A percentile compares a stretch with the other conserved stretches of the same genome.
These are phyloP conservation scores for Sporothrix phasma DNA, from an alignment of 2,329 filamentous ascomycete genomes.

Conservation along the genomic window DNA sequence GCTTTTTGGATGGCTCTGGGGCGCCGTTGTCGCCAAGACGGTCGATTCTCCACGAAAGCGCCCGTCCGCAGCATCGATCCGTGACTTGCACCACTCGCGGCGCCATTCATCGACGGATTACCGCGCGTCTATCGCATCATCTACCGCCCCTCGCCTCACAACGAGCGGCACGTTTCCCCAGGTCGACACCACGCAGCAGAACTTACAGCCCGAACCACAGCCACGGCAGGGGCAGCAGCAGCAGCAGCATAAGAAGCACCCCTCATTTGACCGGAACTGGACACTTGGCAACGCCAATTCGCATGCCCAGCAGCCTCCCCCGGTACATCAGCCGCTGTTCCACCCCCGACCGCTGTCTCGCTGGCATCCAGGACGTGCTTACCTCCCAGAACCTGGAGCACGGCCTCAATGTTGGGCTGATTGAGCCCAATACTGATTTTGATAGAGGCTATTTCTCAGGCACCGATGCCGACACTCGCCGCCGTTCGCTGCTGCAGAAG, in stretches of 20 bases:
- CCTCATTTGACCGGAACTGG: conserved; percentile 63
- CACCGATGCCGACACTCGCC: conserved; percentile 61
- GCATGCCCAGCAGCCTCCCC: conserved; percentile 21
- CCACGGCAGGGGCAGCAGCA: neutral
- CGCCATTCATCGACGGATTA: conserved; percentile 83
- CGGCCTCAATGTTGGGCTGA: conserved; percentile 30
- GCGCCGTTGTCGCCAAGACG: conserved; percentile 26
- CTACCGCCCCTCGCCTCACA: conserved; percentile 34
- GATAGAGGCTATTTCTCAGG: conserved; percentile 93
- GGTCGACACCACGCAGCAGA: conserved; percentile 23
- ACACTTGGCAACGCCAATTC: conserved; percentile 46
- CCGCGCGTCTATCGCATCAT: conserved; percentile 31
- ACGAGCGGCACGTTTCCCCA: conserved; percentile 35
- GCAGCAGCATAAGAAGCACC: conserved; percentile 46
- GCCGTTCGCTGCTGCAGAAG: conserved; percentile 67
- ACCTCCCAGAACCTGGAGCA: conserved; percentile 31
- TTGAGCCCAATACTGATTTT: conserved; percentile 49
- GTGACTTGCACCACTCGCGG: conserved; percentile 72
- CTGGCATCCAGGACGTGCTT: conserved; percentile 38
- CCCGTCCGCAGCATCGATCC: conserved; percentile 72
- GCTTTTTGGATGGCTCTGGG: conserved; percentile 28
- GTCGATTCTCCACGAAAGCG: conserved; percentile 39
- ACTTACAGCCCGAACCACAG: conserved; percentile 1
- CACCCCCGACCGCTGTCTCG: conserved; percentile 41
- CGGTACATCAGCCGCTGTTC: conserved; percentile 7